Evolutionary conservation across 2,329 filamentous ascomycete species (phyloP).

Genomic region (Penicillium olsonii): DNA sequence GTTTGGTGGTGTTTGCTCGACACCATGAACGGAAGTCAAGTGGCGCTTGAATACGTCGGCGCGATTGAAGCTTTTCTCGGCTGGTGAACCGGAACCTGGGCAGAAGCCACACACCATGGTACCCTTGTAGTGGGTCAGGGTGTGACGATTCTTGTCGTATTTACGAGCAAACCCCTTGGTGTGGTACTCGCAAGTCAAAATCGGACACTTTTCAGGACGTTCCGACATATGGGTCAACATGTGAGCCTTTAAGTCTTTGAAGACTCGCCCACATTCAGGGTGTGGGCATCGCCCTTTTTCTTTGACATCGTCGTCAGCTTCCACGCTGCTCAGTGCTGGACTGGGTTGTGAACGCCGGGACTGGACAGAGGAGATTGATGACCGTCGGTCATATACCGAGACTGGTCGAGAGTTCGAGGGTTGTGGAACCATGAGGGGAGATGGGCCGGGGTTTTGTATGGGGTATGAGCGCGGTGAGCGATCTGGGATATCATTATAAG

Average conservation of each 20-base stretch:
- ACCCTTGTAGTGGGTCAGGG: constrained; percentile 92
- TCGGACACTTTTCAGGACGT: constrained; percentile 91
- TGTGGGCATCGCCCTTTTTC: constrained; percentile 75
- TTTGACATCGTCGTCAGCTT: constrained; percentile 61
- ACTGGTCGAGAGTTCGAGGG: constrained; percentile 57
- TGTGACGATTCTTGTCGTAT: constrained; percentile 95
- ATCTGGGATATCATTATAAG: constrained; percentile 32
- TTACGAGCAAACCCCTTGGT: constrained; percentile 90
- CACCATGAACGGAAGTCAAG: constrained; percentile 83
- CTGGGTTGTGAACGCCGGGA: constrained; percentile 65
- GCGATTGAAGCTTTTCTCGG: constrained; percentile 93
- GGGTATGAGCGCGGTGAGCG: constrained; percentile 28
- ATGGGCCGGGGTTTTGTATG: constrained; percentile 42
- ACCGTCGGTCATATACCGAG: constrained; percentile 56
- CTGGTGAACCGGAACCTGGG: constrained; percentile 80
- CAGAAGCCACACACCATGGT: constrained; percentile 98
- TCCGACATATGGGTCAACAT: constrained; percentile 93
- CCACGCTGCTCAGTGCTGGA: constrained; percentile 61
- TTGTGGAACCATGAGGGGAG: constrained; percentile 65
- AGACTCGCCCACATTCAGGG: constrained; percentile 78
- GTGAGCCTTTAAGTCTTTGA: constrained; percentile 91
- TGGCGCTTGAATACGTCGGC: constrained; percentile 96
- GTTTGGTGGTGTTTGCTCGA: constrained; percentile 91
- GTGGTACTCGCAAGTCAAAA: constrained; percentile 88
- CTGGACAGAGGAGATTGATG: constrained; percentile 70